Evolutionary conservation across 1,139 yeast genomes (phyloP).

Genomic region (Candida buenavistaensis): DNA sequence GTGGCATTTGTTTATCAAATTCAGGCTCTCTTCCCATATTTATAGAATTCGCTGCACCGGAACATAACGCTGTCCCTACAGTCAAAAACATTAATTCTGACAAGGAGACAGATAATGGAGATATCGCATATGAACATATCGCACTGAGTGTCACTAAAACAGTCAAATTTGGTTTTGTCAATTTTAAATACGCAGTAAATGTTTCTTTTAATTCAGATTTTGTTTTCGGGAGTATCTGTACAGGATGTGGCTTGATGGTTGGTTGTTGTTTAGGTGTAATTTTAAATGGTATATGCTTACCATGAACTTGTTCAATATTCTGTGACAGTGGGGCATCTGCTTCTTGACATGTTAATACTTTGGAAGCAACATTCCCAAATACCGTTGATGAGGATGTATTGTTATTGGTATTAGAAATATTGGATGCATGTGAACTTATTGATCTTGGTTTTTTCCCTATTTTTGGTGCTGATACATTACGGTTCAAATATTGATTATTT

Average conservation of each 20-base stretch:
- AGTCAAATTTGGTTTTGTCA: slow-evolving; percentile 87
- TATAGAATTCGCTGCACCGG: slow-evolving; percentile 95
- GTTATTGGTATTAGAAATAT: not conserved
- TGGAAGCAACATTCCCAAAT: slow-evolving; percentile 32
- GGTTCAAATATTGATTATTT: slow-evolving; percentile 29
- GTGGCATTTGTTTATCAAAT: slow-evolving; percentile 81
- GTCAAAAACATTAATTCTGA: slow-evolving; percentile 71
- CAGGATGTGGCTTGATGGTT: slow-evolving; percentile 14
- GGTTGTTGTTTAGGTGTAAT: slow-evolving; percentile 42
- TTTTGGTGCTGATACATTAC: slow-evolving; percentile 8
- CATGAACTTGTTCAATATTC: slow-evolving; percentile 10
- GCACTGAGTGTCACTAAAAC: slow-evolving; percentile 87
- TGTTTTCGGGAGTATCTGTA: slow-evolving; percentile 11
- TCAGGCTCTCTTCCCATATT: slow-evolving; percentile 97
- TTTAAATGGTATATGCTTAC: slow-evolving; percentile 50
- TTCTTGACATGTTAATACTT: slow-evolving; percentile 42
- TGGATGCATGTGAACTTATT: not conserved
- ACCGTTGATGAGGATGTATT: slow-evolving; percentile 5
- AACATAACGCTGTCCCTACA: slow-evolving; percentile 80
- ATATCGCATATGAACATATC: slow-evolving; percentile 89
- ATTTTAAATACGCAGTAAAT: slow-evolving; percentile 64
- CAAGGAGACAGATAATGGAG: slow-evolving; percentile 77
- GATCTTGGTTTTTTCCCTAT: slow-evolving; percentile 1
- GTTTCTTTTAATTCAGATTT: slow-evolving; percentile 27
- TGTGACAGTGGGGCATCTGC: slow-evolving; percentile 30